Evolutionary conservation across 805 yeast species (phyloP).

Genomic region (Saccharomycopsis sp.): DNA sequence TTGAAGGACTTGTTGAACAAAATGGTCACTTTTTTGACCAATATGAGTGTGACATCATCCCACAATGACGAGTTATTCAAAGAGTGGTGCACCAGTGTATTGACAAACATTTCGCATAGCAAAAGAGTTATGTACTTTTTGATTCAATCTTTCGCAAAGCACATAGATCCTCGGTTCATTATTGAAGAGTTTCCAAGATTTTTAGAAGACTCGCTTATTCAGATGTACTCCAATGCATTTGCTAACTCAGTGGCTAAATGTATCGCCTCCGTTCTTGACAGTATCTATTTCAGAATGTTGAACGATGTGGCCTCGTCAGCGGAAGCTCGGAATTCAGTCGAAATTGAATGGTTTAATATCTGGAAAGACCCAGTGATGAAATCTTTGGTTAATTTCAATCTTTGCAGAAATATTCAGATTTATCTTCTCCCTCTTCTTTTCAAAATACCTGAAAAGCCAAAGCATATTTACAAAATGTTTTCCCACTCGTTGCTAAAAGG

Average conservation of each 20-base stretch:
- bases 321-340: conserved; percentile 23
- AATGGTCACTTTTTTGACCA: conserved; percentile 36
- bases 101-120: conserved; percentile 37
- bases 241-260: conserved; percentile 65
- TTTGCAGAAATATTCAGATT: conserved; percentile 43
- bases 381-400: conserved; percentile 29
- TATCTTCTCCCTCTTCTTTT: conserved; percentile 62
- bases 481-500: conserved; percentile 27
- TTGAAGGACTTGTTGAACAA: conserved; percentile 54
- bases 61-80: conserved; percentile 25
- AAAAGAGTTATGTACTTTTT: conserved; percentile 57
- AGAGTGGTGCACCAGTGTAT: conserved; percentile 41
- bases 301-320: conserved; percentile 5
- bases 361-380: conserved; percentile 42
- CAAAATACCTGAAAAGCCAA: conserved; percentile 34
- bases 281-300: conserved; percentile 24
- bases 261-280: conserved; percentile 35
- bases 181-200: conserved; percentile 40
- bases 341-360: conserved; percentile 38
- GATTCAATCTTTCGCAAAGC: conserved; percentile 49
- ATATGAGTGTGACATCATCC: conserved; percentile 20
- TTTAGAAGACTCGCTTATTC: conserved; percentile 38
- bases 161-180: conserved; percentile 38
- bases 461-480: conserved; percentile 36
- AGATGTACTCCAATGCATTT: conserved; percentile 51